Conservation (phyloP, 1,284 basidiomycete species). For the Puccinia horiana region DNA sequence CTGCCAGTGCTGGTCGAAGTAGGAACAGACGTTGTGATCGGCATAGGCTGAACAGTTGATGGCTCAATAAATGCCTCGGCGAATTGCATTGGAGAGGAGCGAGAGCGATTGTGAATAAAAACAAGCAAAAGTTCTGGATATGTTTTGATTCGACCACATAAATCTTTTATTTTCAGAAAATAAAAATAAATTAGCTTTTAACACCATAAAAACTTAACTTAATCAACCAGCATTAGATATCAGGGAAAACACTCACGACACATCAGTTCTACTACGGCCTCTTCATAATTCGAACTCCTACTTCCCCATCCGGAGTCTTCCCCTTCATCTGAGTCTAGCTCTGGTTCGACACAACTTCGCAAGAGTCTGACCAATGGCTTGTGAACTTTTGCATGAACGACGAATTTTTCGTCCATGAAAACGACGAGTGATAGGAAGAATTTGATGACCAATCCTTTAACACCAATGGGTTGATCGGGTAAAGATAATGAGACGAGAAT, state of each 20-base stretch:
- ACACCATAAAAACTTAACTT: not conserved
- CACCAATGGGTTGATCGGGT: constrained; percentile 56
- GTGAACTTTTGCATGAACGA: constrained; percentile 56
- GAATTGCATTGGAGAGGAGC: constrained; percentile 21
- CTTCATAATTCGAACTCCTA: constrained; percentile 68
- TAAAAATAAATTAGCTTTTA: not conserved
- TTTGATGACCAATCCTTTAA: constrained; percentile 55
- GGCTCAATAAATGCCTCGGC: constrained; percentile 52
- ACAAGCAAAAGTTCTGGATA: constrained; percentile 89
- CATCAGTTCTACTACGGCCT: constrained; percentile 82
- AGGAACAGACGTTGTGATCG: constrained; percentile 71
- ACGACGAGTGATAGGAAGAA: constrained; percentile 56
- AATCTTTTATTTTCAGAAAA: constrained; percentile 60
- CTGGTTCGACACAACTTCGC: constrained; percentile 50
- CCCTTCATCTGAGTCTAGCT: constrained; percentile 35
- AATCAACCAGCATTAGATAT: not conserved
- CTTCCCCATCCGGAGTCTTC: constrained; percentile 25
- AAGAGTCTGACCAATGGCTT: constrained; percentile 57
- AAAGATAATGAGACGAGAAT: constrained; percentile 55
- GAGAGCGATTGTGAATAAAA: constrained; percentile 82
- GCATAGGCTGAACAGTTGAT: constrained; percentile 64
- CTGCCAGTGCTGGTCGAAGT: constrained; percentile 60
- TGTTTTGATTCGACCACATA: constrained; percentile 84
- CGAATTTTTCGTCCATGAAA: constrained; percentile 57
- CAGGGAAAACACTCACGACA: constrained; percentile 60